phyloP scores from a whole-genome alignment of 345 rosid genomes.

The Mallotus nudiflorus region DNA sequence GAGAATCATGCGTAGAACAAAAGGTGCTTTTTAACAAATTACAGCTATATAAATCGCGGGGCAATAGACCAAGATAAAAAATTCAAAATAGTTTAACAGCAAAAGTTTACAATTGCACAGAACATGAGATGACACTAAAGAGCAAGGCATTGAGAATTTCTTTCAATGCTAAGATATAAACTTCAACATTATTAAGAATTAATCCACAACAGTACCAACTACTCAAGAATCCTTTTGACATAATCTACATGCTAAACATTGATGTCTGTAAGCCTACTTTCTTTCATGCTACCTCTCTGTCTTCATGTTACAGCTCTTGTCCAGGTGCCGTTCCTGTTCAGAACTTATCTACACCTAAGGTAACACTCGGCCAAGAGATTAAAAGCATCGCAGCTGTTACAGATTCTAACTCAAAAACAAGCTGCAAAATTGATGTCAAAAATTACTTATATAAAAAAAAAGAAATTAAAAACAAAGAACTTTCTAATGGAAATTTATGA shows the following conservation, averaged over 20 bases:
- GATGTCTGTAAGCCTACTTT: constrained; percentile 34
- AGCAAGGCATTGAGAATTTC: neutral
- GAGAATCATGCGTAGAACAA: too few relatives aligned
- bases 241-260: constrained; percentile 34
- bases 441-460: neutral
- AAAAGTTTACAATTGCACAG: neutral
- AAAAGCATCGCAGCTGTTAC: constrained; percentile 18
- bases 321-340: constrained; percentile 20
- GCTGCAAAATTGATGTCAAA: constrained; percentile 28
- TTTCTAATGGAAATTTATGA: constrained; percentile 12
- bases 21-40: too few relatives aligned
- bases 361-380: constrained; percentile 29
- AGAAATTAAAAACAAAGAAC: constrained; percentile 1
- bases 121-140: neutral
- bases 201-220: constrained; percentile 37
- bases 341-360: constrained; percentile 35
- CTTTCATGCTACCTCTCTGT: constrained; percentile 34
- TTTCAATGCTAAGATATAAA: constrained; percentile 15
- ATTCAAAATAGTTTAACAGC: neutral
- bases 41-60: too few relatives aligned
- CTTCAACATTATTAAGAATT: constrained; percentile 20
- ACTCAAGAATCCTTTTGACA: constrained; percentile 37
- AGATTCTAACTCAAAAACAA: constrained; percentile 22
- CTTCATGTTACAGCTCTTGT: constrained; percentile 32
- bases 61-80: neutral